Evolutionary conservation across 148 eudicot genomes (phyloP).

Genomic region (Persicaria tinctoria): DNA sequence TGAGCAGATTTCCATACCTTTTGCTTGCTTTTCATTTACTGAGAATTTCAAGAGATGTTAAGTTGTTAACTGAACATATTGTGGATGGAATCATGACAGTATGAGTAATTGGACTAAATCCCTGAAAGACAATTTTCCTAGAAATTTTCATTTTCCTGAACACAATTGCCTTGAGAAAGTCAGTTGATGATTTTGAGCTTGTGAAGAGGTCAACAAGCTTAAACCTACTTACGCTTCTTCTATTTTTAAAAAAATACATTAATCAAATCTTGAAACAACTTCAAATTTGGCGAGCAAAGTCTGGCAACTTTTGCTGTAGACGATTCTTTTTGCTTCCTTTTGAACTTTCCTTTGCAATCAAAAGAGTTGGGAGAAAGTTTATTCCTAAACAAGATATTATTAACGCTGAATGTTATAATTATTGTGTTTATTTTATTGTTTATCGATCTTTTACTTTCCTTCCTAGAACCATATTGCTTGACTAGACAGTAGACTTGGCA

Average conservation of each 20-base stretch:
- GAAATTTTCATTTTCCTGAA: not conserved
- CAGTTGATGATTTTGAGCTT: not conserved
- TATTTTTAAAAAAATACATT: not conserved
- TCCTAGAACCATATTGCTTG: not conserved
- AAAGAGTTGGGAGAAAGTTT: not conserved
- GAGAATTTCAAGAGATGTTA: not conserved
- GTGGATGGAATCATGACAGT: not conserved
- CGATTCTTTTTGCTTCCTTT: not conserved
- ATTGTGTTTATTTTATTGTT: not conserved
- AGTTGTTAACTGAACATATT: not conserved
- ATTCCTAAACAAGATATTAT: not conserved
- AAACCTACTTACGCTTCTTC: not conserved
- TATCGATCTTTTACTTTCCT: not conserved
- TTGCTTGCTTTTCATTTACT: not conserved
- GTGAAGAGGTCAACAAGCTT: not conserved
- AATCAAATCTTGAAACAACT: not conserved
- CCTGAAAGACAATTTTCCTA: not conserved
- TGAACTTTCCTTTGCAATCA: not conserved
- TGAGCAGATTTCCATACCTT: slow-evolving; percentile 13
- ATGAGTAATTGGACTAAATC: not conserved
- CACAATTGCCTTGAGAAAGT: not conserved
- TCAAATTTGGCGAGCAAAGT: not conserved
- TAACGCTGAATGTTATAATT: not conserved
- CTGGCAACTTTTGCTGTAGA: not conserved
- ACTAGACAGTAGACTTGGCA: not conserved